Evolutionary conservation across 2,329 filamentous ascomycete genomes (phyloP).

Genomic region (Penicillium sp.): DNA sequence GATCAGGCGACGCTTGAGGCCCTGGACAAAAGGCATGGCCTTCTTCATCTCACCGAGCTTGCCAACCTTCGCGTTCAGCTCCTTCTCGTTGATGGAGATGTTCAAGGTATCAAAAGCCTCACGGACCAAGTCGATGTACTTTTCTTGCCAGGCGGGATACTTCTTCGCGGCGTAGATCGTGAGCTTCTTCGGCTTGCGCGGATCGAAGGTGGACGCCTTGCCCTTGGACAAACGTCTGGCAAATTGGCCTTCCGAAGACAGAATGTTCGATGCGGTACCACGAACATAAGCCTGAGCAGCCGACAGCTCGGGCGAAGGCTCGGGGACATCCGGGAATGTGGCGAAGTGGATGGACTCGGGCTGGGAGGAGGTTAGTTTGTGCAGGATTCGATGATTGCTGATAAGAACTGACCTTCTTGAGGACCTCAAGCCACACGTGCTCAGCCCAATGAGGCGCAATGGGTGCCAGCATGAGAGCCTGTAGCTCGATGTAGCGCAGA

Average conservation of each 20-base stretch:
- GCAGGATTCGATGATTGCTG: neutral
- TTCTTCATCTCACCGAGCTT: slow-evolving; percentile 85
- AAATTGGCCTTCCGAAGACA: slow-evolving; percentile 67
- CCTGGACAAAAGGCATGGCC: slow-evolving; percentile 94
- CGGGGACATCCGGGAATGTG: slow-evolving; percentile 64
- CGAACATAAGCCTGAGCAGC: slow-evolving; percentile 80
- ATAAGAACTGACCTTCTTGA: slow-evolving; percentile 54
- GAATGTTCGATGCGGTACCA: slow-evolving; percentile 68
- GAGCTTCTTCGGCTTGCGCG: slow-evolving; percentile 85
- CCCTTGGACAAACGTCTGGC: slow-evolving; percentile 89
- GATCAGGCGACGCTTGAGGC: slow-evolving; percentile 74
- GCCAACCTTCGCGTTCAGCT: slow-evolving; percentile 67
- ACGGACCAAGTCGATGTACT: slow-evolving; percentile 75
- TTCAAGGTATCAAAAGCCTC: slow-evolving; percentile 60
- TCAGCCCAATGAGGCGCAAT: slow-evolving; percentile 93
- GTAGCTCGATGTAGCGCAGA: slow-evolving; percentile 75
- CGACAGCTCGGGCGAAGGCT: slow-evolving; percentile 60
- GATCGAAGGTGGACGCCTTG: slow-evolving; percentile 78
- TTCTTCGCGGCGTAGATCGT: slow-evolving; percentile 74
- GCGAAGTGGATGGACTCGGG: slow-evolving; percentile 70
- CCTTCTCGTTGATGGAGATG: slow-evolving; percentile 69
- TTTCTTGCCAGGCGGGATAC: slow-evolving; percentile 87
- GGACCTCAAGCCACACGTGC: slow-evolving; percentile 86
- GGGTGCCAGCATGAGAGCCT: slow-evolving; percentile 73
- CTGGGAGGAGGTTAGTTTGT: slow-evolving; percentile 33